These are phyloP conservation scores for Testicularia cyperi DNA, from an alignment of 1,284 basidiomycete species.

Conservation along the genomic window DNA sequence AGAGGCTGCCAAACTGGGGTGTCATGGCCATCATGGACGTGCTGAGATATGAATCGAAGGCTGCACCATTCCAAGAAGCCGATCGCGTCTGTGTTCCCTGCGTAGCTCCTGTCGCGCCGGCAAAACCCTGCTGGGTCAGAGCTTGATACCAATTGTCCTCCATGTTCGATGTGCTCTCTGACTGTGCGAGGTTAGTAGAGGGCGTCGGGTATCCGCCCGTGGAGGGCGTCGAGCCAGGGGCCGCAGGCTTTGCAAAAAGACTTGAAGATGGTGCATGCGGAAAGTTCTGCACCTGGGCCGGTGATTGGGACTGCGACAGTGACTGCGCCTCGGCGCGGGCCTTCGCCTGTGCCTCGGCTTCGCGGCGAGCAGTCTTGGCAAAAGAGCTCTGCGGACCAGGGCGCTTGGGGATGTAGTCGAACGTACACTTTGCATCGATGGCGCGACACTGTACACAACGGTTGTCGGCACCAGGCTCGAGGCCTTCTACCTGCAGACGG, in stretches of 20 bases:
- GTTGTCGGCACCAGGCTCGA: constrained; percentile 23
- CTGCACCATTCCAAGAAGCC: constrained; percentile 16
- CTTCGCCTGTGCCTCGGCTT: constrained; percentile 17
- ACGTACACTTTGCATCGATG: constrained; percentile 39
- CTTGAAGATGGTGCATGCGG: too few relatives aligned
- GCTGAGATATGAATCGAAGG: constrained; percentile 31
- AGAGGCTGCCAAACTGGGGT: constrained; percentile 13
- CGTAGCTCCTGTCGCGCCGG: neutral
- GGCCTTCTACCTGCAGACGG: constrained; percentile 24
- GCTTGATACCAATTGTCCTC: constrained; percentile 29
- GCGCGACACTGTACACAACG: constrained; percentile 40
- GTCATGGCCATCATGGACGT: constrained; percentile 31
- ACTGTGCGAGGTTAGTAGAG: too few relatives aligned
- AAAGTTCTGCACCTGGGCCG: too few relatives aligned
- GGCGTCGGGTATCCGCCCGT: too few relatives aligned
- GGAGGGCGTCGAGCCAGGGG: too few relatives aligned
- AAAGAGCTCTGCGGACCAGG: constrained; percentile 42
- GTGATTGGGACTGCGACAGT: neutral
- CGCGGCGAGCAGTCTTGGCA: constrained; percentile 22
- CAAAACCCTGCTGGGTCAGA: constrained; percentile 15
- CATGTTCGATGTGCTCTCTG: constrained; percentile 1
- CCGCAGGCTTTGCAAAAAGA: too few relatives aligned
- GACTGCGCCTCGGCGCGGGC: constrained; percentile 2
- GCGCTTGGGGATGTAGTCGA: constrained; percentile 41
- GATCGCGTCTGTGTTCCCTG: constrained; percentile 17